These are phyloP conservation scores for Triticum dicoccoides DNA, from an alignment of 176 grass and related monocot species.

Conservation along the genomic window DNA sequence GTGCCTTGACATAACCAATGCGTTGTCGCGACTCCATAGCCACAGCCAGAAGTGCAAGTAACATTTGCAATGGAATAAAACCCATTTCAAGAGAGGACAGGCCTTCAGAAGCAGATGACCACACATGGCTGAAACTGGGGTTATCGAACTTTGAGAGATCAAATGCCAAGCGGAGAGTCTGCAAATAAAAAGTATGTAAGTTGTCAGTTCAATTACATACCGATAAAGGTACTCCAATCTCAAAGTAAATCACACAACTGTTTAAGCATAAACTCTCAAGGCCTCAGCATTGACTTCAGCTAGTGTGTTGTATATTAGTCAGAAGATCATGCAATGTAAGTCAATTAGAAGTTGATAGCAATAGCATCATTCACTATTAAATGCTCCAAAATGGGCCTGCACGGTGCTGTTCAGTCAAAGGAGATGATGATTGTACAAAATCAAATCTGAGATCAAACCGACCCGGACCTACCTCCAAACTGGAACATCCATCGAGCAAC, in stretches of 20 bases:
- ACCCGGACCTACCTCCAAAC: constrained; percentile 63
- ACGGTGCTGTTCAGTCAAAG: constrained; percentile 11
- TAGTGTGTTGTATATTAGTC: background rate
- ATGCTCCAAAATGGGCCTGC: background rate
- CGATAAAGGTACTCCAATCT: background rate
- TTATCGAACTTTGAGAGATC: constrained; percentile 85
- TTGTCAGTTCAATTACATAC: background rate
- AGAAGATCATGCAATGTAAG: background rate
- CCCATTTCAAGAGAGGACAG: constrained; percentile 83
- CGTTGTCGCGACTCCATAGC: constrained; percentile 33
- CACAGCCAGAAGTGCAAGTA: constrained; percentile 53
- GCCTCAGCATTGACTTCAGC: background rate
- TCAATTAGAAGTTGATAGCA: background rate
- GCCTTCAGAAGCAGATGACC: constrained; percentile 60
- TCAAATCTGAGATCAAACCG: background rate
- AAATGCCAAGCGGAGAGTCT: constrained; percentile 75
- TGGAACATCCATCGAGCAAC: constrained; percentile 76
- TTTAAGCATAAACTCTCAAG: background rate
- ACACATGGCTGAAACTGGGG: constrained; percentile 64
- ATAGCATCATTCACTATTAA: background rate
- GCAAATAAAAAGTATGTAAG: constrained; percentile 25
- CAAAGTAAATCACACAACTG: background rate
- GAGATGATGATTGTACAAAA: background rate
- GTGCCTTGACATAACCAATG: constrained; percentile 38
- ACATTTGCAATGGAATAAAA: constrained; percentile 86